Evolutionary conservation across 768 basidiomycete species (phyloP).

Genomic region (Cyclocybe aegerita): DNA sequence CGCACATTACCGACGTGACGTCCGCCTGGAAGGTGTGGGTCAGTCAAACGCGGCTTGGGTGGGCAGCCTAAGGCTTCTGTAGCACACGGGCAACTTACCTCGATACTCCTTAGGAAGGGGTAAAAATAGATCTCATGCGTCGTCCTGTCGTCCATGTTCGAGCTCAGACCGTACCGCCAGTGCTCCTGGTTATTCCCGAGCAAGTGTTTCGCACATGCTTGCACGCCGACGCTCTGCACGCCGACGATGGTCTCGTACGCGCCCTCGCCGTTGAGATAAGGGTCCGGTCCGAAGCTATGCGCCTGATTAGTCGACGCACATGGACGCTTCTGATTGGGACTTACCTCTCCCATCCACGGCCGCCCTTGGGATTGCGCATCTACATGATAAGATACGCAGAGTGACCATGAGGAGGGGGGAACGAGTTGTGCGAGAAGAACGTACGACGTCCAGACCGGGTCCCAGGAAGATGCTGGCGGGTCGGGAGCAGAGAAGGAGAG

Average conservation of each 20-base stretch:
- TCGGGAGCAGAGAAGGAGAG: too few relatives aligned
- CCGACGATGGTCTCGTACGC: conserved; percentile 60
- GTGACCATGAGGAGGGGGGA: neutral
- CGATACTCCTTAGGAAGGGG: conserved; percentile 49
- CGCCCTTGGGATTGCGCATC: conserved; percentile 54
- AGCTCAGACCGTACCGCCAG: conserved; percentile 44
- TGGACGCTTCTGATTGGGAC: neutral
- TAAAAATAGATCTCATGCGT: conserved; percentile 53
- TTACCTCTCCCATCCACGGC: conserved; percentile 50
- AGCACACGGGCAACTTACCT: conserved; percentile 25
- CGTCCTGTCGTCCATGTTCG: conserved; percentile 59
- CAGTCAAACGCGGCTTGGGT: neutral
- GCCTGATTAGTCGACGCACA: neutral
- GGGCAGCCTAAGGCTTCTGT: neutral
- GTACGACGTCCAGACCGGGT: conserved; percentile 55
- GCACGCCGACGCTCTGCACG: conserved; percentile 59
- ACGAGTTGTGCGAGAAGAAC: conserved; percentile 12
- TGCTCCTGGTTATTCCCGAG: conserved; percentile 52
- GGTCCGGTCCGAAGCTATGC: conserved; percentile 54
- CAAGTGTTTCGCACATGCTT: conserved; percentile 57
- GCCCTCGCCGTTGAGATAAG: conserved; percentile 62
- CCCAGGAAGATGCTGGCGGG: conserved; percentile 42
- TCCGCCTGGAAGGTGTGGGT: conserved; percentile 34
- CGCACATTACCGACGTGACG: conserved; percentile 51
- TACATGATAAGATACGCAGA: conserved; percentile 13